These are phyloP conservation scores for Crithidia mellificae DNA, from an alignment of 208 protist species.

Conservation along the genomic window DNA sequence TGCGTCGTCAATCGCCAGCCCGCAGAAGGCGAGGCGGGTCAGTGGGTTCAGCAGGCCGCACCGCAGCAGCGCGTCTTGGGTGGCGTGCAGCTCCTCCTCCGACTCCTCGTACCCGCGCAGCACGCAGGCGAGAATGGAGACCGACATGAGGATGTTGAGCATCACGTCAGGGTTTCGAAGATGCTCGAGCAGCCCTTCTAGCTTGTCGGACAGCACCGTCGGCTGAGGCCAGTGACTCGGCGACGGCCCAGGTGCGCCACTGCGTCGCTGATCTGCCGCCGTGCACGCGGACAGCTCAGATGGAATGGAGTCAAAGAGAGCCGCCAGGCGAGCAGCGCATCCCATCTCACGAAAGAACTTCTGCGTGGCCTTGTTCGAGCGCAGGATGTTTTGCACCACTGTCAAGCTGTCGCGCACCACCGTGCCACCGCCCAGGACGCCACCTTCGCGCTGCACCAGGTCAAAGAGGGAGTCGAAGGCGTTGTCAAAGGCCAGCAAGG, in stretches of 20 bases:
- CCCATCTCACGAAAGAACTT: conserved; percentile 87
- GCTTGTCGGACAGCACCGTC: conserved; percentile 12
- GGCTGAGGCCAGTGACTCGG: conserved; percentile 14
- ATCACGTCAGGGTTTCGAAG: conserved; percentile 4
- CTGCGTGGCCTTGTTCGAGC: conserved; percentile 79
- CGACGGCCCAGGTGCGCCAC: neutral
- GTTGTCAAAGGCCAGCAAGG: conserved; percentile 77
- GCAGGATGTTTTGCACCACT: conserved; percentile 83
- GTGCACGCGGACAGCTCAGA: conserved; percentile 30
- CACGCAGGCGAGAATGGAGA: conserved; percentile 61
- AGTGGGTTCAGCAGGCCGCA: conserved; percentile 61
- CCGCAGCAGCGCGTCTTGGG: conserved; percentile 42
- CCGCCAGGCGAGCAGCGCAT: conserved; percentile 51
- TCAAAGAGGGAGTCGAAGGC: conserved; percentile 78
- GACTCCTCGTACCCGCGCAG: conserved; percentile 44
- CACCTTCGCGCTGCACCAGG: conserved; percentile 55
- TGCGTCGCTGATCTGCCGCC: conserved; percentile 1
- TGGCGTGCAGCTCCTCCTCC: conserved; percentile 24
- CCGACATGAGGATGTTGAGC: conserved; percentile 43
- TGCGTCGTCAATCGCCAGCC: conserved; percentile 66
- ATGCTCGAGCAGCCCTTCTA: conserved; percentile 26
- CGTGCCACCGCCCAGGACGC: conserved; percentile 47
- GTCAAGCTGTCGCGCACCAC: conserved; percentile 79
- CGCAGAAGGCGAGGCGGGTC: conserved; percentile 58
- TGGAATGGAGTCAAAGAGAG: conserved; percentile 53